Percentiles rank a stretch among this genome's conserved stretches.
phyloP scores from a whole-genome alignment of 257 asterid species.

The Osmanthus fragrans region DNA sequence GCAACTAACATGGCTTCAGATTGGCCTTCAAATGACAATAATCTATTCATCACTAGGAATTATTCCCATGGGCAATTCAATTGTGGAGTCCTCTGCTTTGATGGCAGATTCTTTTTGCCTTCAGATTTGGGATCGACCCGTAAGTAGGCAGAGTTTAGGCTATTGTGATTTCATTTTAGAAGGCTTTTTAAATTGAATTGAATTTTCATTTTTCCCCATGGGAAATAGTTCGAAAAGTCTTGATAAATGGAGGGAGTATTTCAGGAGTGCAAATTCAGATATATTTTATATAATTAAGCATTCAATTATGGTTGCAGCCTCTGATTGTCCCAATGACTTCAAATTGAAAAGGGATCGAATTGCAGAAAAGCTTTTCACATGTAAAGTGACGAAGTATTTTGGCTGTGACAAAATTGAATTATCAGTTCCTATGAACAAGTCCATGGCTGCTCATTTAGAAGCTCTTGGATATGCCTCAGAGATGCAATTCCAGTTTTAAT shows the following conservation, averaged over 20 bases:
- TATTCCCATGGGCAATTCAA: too few species aligned
- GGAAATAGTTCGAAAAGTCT: conserved; percentile 20
- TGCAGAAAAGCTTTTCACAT: conserved; percentile 42
- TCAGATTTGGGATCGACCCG: too few species aligned
- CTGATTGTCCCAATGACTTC: conserved; percentile 50
- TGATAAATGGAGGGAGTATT: conserved; percentile 56
- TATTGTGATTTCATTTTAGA: conserved; percentile 9
- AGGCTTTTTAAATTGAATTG: conserved; percentile 20
- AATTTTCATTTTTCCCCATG: conserved; percentile 22
- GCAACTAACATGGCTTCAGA: too few species aligned
- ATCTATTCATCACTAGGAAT: too few species aligned
- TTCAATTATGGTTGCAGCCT: conserved; percentile 50
- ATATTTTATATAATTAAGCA: conserved; percentile 44
- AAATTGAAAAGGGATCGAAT: conserved; percentile 47
- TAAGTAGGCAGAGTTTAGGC: too few species aligned
- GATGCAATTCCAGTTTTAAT: conserved; percentile 85
- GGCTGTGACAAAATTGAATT: conserved; percentile 28
- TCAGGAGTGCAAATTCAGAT: conserved; percentile 30
- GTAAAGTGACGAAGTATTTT: conserved; percentile 28
- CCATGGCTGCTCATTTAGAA: conserved; percentile 90
- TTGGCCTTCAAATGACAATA: too few species aligned
- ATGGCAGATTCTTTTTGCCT: too few species aligned
- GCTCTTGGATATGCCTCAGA: conserved; percentile 71
- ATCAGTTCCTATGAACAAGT: conserved; percentile 83
- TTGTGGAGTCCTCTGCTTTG: too few species aligned